A percentile compares a stretch with the other conserved stretches of the same genome.
These are phyloP conservation scores for Mycena haematopus DNA, from an alignment of 768 basidiomycete genomes.

Conservation along the genomic window DNA sequence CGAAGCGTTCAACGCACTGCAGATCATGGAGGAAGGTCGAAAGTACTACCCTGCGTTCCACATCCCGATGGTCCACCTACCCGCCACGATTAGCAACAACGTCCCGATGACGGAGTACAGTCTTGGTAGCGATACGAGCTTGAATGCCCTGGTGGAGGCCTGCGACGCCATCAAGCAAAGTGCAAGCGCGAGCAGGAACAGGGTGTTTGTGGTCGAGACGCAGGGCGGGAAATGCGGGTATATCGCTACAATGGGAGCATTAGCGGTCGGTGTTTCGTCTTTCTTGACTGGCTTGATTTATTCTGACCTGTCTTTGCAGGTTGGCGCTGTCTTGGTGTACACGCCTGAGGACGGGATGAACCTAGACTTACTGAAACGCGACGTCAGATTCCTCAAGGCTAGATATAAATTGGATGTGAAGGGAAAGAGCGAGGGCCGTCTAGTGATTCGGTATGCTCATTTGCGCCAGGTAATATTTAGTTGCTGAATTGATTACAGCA, in stretches of 20 bases:
- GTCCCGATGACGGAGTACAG: slow-evolving; percentile 97
- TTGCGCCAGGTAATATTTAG: not conserved
- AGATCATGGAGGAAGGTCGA: slow-evolving; percentile 80
- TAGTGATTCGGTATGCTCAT: slow-evolving; percentile 81
- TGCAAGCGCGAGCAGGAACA: slow-evolving; percentile 92
- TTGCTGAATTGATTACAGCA: slow-evolving; percentile 45
- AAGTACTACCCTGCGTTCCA: slow-evolving; percentile 90
- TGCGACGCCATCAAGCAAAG: slow-evolving; percentile 99
- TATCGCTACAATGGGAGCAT: slow-evolving; percentile 92
- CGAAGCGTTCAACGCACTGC: slow-evolving; percentile 86
- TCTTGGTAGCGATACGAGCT: slow-evolving; percentile 93
- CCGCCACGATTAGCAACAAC: slow-evolving; percentile 97
- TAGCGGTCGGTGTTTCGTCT: slow-evolving; percentile 71
- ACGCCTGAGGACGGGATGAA: slow-evolving; percentile 91
- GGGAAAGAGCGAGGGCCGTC: slow-evolving; percentile 91
- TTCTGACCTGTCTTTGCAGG: slow-evolving; percentile 3
- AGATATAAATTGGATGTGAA: slow-evolving; percentile 86
- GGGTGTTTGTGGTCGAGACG: slow-evolving; percentile 98
- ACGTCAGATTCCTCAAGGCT: slow-evolving; percentile 87
- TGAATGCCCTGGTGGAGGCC: slow-evolving; percentile 96
- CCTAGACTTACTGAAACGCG: slow-evolving; percentile 79
- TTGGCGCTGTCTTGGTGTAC: slow-evolving; percentile 90
- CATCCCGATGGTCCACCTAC: slow-evolving; percentile 94
- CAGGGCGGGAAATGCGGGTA: slow-evolving; percentile 98
- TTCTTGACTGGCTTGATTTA: not conserved